Evolutionary conservation across 305 asterid genomes (phyloP).

Genomic region (Solanum hybrid): DNA sequence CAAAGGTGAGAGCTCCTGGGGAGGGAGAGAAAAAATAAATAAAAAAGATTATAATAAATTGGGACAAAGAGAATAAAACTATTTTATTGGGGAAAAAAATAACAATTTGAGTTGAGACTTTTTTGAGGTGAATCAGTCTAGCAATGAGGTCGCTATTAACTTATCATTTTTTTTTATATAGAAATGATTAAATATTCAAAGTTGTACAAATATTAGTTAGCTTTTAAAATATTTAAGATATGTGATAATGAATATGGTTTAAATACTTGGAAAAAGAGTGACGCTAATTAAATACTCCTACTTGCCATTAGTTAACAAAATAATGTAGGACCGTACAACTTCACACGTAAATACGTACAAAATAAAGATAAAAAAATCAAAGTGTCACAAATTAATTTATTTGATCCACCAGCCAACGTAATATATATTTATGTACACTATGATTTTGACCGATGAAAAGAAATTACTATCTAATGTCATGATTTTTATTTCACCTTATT

Average conservation of each 20-base stretch:
- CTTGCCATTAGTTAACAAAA: background rate
- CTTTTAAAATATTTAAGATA: background rate
- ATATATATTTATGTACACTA: background rate
- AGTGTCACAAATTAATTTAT: background rate
- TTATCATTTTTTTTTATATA: background rate
- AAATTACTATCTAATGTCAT: background rate
- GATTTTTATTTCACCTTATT: too few relatives aligned
- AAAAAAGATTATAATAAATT: background rate
- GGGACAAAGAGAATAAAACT: background rate
- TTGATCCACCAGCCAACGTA: background rate
- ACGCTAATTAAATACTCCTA: background rate
- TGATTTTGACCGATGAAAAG: background rate
- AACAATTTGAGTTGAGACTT: background rate
- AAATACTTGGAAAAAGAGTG: background rate
- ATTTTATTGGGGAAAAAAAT: background rate
- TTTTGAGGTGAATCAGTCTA: background rate
- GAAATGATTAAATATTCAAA: background rate
- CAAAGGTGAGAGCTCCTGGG: too few relatives aligned
- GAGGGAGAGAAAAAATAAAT: too few relatives aligned
- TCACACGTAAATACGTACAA: background rate
- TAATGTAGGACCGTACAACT: background rate
- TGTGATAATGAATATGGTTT: background rate
- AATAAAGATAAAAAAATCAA: background rate
- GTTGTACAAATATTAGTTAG: background rate
- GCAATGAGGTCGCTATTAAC: background rate